Evolutionary conservation across 306 rosid species (phyloP).

Genomic region (Gynostemma pentaphyllum): DNA sequence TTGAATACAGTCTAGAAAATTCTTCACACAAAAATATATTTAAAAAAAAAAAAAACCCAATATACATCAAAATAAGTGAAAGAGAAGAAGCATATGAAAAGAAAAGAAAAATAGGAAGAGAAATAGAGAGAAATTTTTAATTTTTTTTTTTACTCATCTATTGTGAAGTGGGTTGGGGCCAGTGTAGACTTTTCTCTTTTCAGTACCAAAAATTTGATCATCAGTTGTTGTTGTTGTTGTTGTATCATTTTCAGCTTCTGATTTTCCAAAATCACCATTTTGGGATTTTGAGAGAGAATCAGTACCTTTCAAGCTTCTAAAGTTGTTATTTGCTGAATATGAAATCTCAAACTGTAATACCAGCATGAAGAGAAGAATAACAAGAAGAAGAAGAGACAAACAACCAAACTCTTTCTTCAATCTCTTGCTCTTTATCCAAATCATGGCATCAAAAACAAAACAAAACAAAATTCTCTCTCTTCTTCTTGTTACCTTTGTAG

Average conservation of each 20-base stretch:
- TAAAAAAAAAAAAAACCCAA: no score
- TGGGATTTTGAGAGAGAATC: conserved; percentile 2
- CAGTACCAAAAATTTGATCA: conserved; percentile 34
- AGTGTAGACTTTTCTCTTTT: conserved; percentile 51
- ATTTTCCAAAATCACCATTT: conserved; percentile 17
- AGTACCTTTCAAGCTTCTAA: conserved; percentile 16
- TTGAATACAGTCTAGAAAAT: background rate
- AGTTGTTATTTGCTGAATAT: conserved; percentile 28
- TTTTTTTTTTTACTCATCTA: conserved; percentile 35
- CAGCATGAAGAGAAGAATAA: conserved; percentile 33
- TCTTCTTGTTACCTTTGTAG: background rate
- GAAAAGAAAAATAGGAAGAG: no score
- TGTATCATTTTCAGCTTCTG: no score
- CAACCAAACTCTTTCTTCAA: conserved; percentile 19
- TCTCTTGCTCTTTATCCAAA: conserved; percentile 30
- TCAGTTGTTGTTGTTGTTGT: no score
- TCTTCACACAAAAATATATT: no score
- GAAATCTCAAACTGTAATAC: conserved; percentile 30
- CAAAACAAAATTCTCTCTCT: background rate
- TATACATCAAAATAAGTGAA: no score
- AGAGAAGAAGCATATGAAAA: no score
- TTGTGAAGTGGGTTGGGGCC: conserved; percentile 39
- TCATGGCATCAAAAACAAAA: conserved; percentile 25
- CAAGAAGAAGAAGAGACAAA: conserved; percentile 35
- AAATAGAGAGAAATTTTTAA: conserved; percentile 3